Percentiles rank a stretch among this genome's conserved stretches.
Conservation (phyloP, 768 basidiomycete genomes). For the Infundibulicybe gibba region DNA sequence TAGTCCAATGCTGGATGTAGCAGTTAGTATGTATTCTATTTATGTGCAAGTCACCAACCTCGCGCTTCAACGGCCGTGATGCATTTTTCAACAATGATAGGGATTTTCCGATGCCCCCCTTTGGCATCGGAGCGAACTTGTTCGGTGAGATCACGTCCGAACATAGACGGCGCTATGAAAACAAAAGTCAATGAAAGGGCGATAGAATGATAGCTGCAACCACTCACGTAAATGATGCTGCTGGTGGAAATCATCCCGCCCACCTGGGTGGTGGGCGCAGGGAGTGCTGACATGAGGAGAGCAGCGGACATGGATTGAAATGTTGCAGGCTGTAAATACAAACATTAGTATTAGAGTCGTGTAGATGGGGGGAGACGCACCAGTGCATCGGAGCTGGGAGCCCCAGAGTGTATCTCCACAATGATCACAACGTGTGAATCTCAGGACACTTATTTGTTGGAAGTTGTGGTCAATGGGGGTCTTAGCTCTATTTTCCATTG, state of each 20-base stretch:
- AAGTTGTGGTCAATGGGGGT: conserved; percentile 71
- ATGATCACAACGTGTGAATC: conserved; percentile 91
- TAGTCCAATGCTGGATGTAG: conserved; percentile 74
- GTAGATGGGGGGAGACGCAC: conserved; percentile 32
- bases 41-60: conserved; percentile 46
- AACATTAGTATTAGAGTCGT: conserved; percentile 1
- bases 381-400: conserved; percentile 84
- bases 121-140: conserved; percentile 72
- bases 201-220: conserved; percentile 9
- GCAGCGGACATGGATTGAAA: conserved; percentile 88
- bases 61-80: conserved; percentile 88
- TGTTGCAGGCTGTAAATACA: conserved; percentile 61
- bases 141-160: conserved; percentile 84
- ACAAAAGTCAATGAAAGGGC: conserved; percentile 9
- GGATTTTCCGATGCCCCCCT: conserved; percentile 62
- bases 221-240: conserved; percentile 34
- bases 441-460: conserved; percentile 82
- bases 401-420: conserved; percentile 99
- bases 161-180: conserved; percentile 77
- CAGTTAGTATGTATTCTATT: not conserved
- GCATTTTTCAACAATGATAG: conserved; percentile 92
- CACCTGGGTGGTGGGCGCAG: conserved; percentile 54
- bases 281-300: conserved; percentile 57
- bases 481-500: conserved; percentile 32
- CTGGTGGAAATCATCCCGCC: conserved; percentile 28